Conservation (phyloP, 805 yeast genomes). For the Hanseniaspora lindneri region DNA sequence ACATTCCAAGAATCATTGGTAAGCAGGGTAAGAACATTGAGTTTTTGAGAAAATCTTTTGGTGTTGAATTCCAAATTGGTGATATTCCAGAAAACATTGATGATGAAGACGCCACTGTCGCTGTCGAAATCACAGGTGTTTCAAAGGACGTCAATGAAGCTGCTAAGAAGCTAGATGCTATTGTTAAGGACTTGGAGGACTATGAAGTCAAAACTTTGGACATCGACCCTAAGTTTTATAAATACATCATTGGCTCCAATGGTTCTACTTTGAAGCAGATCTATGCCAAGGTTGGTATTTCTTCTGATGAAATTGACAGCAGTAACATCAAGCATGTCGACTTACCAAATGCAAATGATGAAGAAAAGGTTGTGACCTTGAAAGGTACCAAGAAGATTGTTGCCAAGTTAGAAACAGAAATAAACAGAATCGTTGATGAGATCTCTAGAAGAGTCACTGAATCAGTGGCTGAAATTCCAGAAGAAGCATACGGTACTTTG, state of each 20-base stretch:
- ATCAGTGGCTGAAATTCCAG: slow-evolving; percentile 47
- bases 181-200: slow-evolving; percentile 57
- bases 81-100: slow-evolving; percentile 33
- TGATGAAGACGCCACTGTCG: slow-evolving; percentile 43
- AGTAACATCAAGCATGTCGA: slow-evolving; percentile 23
- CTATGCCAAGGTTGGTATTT: slow-evolving; percentile 66
- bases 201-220: slow-evolving; percentile 43
- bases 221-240: slow-evolving; percentile 65
- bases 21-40: slow-evolving; percentile 74
- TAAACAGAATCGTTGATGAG: slow-evolving; percentile 50
- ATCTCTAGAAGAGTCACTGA: slow-evolving; percentile 45
- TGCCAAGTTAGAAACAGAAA: slow-evolving; percentile 48
- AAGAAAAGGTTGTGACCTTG: slow-evolving; percentile 42
- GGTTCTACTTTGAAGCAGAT: slow-evolving; percentile 67
- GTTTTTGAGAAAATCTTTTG: slow-evolving; percentile 54
- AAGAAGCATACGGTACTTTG: slow-evolving; percentile 59
- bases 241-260: slow-evolving; percentile 63
- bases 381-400: slow-evolving; percentile 71
- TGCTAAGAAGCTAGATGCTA: slow-evolving; percentile 43
- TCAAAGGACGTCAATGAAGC: slow-evolving; percentile 66
- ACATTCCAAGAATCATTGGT: slow-evolving; percentile 82
- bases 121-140: slow-evolving; percentile 66
- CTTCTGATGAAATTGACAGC: slow-evolving; percentile 30
- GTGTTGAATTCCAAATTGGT: slow-evolving; percentile 36
- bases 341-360: slow-evolving; percentile 60